A percentile compares a stretch with the other conserved stretches of the same genome.
These are phyloP conservation scores for Aechmea fasciata DNA, from an alignment of 176 grass and related monocot genomes.

Conservation along the genomic window DNA sequence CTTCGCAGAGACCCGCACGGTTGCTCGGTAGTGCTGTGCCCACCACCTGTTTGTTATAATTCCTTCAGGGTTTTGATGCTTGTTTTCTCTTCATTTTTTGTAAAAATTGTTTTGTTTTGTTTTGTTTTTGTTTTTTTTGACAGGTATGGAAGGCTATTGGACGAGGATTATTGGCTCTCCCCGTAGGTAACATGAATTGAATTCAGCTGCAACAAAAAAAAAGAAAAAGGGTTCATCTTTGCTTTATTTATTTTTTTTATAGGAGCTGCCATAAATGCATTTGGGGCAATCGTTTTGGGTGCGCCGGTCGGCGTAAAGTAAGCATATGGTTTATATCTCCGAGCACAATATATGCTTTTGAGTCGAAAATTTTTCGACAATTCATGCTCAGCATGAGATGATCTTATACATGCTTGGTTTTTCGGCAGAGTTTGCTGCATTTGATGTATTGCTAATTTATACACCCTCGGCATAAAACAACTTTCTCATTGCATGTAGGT, in stretches of 20 bases:
- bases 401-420: background rate
- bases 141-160: conserved; percentile 56
- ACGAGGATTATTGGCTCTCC: conserved; percentile 50
- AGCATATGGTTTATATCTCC: conserved; percentile 10
- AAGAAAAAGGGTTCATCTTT: too few species aligned
- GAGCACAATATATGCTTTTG: background rate
- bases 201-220: background rate
- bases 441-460: background rate
- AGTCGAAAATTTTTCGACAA: background rate
- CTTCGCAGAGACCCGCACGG: conserved; percentile 37
- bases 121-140: background rate
- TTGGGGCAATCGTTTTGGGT: conserved; percentile 85
- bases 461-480: too few species aligned
- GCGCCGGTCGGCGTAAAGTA: conserved; percentile 78
- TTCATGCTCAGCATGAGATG: background rate
- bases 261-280: conserved; percentile 89
- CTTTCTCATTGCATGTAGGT: conserved; percentile 26
- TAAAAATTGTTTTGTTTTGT: conserved; percentile 5
- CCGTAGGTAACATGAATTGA: conserved; percentile 36
- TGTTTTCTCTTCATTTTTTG: conserved; percentile 1
- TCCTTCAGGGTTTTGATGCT: background rate
- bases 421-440: background rate
- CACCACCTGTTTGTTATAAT: conserved; percentile 9
- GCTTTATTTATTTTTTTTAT: conserved; percentile 17
- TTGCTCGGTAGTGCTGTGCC: conserved; percentile 40